Percentiles rank a stretch among this genome's conserved stretches.
These are phyloP conservation scores for Artomyces pyxidatus DNA, from an alignment of 768 basidiomycete genomes.

Conservation along the genomic window DNA sequence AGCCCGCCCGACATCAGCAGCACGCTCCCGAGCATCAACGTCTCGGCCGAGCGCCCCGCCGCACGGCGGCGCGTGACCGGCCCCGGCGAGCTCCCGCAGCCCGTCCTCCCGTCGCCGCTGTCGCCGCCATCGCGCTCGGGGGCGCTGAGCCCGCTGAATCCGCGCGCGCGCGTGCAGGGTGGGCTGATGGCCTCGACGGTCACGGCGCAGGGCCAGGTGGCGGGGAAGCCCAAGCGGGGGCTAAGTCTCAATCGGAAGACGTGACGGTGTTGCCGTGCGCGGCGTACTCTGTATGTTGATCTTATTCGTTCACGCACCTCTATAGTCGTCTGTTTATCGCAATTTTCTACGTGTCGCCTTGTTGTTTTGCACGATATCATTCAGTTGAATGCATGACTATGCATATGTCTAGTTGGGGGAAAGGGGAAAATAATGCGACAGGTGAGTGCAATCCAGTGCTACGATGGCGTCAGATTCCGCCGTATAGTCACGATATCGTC, in stretches of 20 bases:
- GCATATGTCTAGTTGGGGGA: background rate
- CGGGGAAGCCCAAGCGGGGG: constrained; percentile 11
- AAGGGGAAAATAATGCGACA: background rate
- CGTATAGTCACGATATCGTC: constrained; percentile 56
- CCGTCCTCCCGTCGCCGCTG: background rate
- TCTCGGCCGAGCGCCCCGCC: constrained; percentile 31
- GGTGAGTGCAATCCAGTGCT: background rate
- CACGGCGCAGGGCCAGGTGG: constrained; percentile 13
- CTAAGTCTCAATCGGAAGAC: constrained; percentile 12
- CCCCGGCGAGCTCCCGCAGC: constrained; percentile 21
- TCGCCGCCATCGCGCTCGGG: constrained; percentile 4
- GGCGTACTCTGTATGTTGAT: background rate
- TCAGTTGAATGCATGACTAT: background rate
- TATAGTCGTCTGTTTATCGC: background rate
- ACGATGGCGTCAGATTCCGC: constrained; percentile 39
- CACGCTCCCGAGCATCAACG: constrained; percentile 34
- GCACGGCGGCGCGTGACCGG: constrained; percentile 61
- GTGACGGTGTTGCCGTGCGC: background rate
- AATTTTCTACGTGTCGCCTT: too few species aligned
- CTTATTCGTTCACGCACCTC: background rate
- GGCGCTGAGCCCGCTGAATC: constrained; percentile 15
- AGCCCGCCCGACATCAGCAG: constrained; percentile 36
- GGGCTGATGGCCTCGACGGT: constrained; percentile 12
- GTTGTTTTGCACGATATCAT: too few species aligned
- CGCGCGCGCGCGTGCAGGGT: constrained; percentile 16